Base-by-base conservation (phyloP, 495 filamentous ascomycete genomes). In the Schizothecium vesticola region DNA sequence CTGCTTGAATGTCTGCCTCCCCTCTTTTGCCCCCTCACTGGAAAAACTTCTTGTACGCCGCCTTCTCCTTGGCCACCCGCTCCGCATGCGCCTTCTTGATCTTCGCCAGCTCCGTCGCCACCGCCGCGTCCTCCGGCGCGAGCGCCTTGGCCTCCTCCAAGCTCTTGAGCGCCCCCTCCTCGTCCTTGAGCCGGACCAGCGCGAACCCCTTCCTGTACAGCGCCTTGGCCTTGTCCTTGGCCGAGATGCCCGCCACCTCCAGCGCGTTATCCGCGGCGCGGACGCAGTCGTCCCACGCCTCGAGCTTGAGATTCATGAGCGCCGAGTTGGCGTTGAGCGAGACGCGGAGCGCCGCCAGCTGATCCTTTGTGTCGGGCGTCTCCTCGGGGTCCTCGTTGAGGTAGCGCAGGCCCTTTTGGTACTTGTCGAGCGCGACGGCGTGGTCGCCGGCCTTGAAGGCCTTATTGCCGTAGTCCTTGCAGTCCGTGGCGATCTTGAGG, bases 361-460 rank as follows among this genome's bases (percentile, higher is more conserved):
- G 82, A 61, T 81, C 75, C 59, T 85, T 86, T 36, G 91, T 83
- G 58, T 92, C 91, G 56, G 83, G 81, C 43, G 89, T 82, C 68
- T 93, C 92, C 2, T 84, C 87, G 12, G 92, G 90, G 75, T 95
- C 91, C 80, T 97, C 93, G 76, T 93, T 92, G 68, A 97, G 80
- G 75, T 98, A 99, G 70, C 95, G 90, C 65, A 99, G 79, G n/a
- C 87, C 94, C 82, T 99, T 99, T 80, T 96, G 91, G 82, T 99
- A 99, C 83, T 99, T 99, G 56, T 91, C 91, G 25, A 98, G 82
- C 12, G 89, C 94, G 24, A 91, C 81, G 43, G 81, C 75, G 33
- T 90, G 75, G 72, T 97, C 85, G 25, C 86, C 86, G 21, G 76
- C 79, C 85, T 97, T 97, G 86, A 97, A 98, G 0, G 93, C 94